Evolutionary conservation across 1,284 basidiomycete species (phyloP), one percentile per base, ranked within the genome.

Genomic region (Apiotrichum gracile): DNA sequence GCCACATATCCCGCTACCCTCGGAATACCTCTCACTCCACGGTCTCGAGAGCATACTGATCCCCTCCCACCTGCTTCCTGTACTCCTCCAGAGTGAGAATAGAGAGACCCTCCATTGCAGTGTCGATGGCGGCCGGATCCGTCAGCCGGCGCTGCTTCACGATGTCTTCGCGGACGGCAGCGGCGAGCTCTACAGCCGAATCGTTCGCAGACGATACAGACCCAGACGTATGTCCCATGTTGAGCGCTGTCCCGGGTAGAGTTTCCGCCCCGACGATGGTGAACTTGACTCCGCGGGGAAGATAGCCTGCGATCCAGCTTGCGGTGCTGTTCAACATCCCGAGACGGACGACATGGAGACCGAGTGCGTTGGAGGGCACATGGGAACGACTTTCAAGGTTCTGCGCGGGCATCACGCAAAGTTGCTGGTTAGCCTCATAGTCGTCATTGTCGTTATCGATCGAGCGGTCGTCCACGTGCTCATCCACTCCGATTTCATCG

Each of bases 301-400:
- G 29, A 29, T 45, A 45, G 10, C 43, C 43, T 2, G 43, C 43
- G 8, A 45, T 26, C 43, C 43, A 45, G 43, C 16, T n/a, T n/a
- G 43, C 43, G 12, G 43, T 45, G 29, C 43, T 45, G 43, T 45
- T 31, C 7, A 45, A 29, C 43, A 45, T 45, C 10, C 43, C 43
- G 12, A 45, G 43, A 21, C 43, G 29, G 12, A 26, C 13, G 19
- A 34, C 4, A 19, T 21, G 8, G 10, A 14, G 29, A 5, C 12
- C 12, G 4, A 8, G 10, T 4, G n/a, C 3, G 8, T 12, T 10
- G 12, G 17, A 14, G 21, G 27, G 19, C 5, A 14, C 31, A 14
- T 14, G 12, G 16, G 31, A 10, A 31, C 10, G 10, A 31, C 12
- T 13, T 13, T 14, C 3, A 31, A 31, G 9, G 31, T 10, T 10